phyloP scores from a whole-genome alignment of 306 rosid genomes.

The Betula pendula region DNA sequence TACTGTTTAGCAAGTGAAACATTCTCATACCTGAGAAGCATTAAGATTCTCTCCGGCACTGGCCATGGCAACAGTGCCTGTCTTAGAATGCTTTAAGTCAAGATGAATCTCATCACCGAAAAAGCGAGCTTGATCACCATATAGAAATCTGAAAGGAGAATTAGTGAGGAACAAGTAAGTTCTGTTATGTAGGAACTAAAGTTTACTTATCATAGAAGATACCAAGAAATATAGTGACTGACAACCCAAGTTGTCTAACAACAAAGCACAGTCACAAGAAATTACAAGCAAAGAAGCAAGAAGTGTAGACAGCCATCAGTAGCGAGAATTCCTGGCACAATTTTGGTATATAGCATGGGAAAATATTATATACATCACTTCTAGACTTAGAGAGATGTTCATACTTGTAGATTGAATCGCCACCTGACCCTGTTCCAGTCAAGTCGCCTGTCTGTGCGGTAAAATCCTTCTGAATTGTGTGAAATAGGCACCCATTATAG shows the following conservation, averaged over 20 bases:
- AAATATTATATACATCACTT: neutral
- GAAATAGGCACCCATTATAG: constrained; percentile 86
- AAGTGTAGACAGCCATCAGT: neutral
- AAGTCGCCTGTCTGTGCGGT: constrained; percentile 98
- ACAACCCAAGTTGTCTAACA: neutral
- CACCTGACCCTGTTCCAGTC: constrained; percentile 73
- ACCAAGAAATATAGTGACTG: neutral
- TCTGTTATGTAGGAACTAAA: neutral
- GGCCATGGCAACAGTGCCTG: constrained; percentile 91
- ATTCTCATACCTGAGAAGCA: constrained; percentile 83
- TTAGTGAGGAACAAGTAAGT: neutral
- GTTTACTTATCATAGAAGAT: neutral
- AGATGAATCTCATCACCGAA: constrained; percentile 78
- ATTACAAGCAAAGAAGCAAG: neutral
- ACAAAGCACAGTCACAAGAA: neutral
- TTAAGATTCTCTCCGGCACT: constrained; percentile 95
- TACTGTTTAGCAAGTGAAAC: neutral
- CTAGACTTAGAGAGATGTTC: neutral
- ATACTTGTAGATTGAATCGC: constrained; percentile 82
- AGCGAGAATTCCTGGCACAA: neutral
- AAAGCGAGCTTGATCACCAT: constrained; percentile 95
- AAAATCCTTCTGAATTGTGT: constrained; percentile 85
- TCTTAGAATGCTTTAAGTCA: constrained; percentile 90
- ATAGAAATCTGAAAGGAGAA: constrained; percentile 62
- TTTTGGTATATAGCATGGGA: neutral